These are phyloP conservation scores for Globisporangium polare DNA, from an alignment of 352 stramenopile genomes.

Conservation along the genomic window DNA sequence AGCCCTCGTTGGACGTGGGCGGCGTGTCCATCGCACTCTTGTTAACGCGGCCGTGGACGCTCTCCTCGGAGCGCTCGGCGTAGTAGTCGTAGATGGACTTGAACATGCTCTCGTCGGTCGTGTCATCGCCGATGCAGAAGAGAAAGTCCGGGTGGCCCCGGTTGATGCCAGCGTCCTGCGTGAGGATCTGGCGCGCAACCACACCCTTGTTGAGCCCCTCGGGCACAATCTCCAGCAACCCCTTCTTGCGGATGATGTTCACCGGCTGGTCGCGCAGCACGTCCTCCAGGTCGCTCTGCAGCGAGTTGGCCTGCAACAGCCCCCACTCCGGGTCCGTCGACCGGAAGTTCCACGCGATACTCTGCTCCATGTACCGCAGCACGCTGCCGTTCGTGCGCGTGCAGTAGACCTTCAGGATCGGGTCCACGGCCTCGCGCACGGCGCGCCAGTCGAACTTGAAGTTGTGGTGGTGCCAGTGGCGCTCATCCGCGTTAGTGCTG, in stretches of 20 bases:
- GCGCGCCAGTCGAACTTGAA: conserved; percentile 91
- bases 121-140: conserved; percentile 96
- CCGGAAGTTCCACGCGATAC: conserved; percentile 97
- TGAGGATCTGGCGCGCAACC: conserved; percentile 94
- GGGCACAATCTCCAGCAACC: conserved; percentile 94
- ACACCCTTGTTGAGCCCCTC: conserved; percentile 95
- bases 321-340: conserved; percentile 97
- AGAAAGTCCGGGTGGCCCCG: conserved; percentile 92
- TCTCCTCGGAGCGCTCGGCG: conserved; percentile 80
- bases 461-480: conserved; percentile 72
- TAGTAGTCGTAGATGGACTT: conserved; percentile 91
- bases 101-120: conserved; percentile 98
- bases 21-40: conserved; percentile 16
- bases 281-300: conserved; percentile 85
- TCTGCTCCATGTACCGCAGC: conserved; percentile 90
- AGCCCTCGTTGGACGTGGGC: conserved; percentile 36
- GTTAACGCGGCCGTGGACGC: conserved; percentile 41
- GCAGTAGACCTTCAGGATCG: conserved; percentile 95
- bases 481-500: conserved; percentile 21
- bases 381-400: conserved; percentile 95
- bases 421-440: conserved; percentile 89
- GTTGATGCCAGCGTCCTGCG: conserved; percentile 74
- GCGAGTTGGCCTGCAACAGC: conserved; percentile 92
- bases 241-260: conserved; percentile 86
- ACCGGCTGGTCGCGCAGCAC: conserved; percentile 71